Conservation (phyloP, 495 filamentous ascomycete species). For the Xylaria telfairii region DNA sequence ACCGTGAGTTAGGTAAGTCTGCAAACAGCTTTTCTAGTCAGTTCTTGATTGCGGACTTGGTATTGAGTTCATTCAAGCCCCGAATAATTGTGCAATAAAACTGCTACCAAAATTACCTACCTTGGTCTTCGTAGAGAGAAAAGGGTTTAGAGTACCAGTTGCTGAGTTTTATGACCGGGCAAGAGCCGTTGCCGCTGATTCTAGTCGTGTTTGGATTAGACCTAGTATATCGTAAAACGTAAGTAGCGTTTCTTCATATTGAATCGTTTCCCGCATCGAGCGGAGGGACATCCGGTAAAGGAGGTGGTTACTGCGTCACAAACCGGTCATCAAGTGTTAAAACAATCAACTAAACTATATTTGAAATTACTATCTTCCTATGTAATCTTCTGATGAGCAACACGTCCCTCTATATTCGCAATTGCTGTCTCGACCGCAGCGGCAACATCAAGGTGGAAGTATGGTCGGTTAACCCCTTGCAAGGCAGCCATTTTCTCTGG, state of each 20-base stretch:
- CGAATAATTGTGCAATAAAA: no score
- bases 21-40: neutral
- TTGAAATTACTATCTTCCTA: neutral
- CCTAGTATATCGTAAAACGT: no score
- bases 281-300: no score
- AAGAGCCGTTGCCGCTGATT: no score
- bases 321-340: neutral
- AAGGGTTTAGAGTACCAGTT: no score
- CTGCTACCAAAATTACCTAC: no score
- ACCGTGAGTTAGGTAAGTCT: neutral
- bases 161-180: no score
- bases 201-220: no score
- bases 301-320: no score
- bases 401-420: slow-evolving; percentile 60
- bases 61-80: neutral
- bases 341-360: neutral
- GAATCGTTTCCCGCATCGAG: no score
- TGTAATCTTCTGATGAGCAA: slow-evolving; percentile 1
- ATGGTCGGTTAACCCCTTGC: slow-evolving; percentile 57
- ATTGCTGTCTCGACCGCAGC: slow-evolving; percentile 83
- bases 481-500: slow-evolving; percentile 39
- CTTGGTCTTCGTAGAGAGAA: no score
- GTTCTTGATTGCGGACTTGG: neutral
- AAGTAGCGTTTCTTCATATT: no score
- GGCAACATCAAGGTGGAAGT: slow-evolving; percentile 68